These are phyloP conservation scores for Auriscalpium orientale DNA, from an alignment of 768 basidiomycete genomes.

Conservation along the genomic window DNA sequence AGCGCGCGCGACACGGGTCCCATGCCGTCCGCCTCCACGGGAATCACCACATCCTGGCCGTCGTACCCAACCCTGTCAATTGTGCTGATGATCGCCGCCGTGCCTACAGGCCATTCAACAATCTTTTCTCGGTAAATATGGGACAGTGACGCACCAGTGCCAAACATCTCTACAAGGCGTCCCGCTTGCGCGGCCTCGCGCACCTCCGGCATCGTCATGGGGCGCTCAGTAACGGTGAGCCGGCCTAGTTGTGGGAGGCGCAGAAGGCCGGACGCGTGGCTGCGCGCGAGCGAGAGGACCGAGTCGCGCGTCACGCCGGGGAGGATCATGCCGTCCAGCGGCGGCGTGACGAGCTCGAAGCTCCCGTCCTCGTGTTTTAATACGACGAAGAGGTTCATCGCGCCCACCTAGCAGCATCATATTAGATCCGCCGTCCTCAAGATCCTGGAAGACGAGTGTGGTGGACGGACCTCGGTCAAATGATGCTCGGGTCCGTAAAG, in stretches of 20 bases:
- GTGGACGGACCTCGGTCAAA: slow-evolving; percentile 38
- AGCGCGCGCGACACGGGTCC: slow-evolving; percentile 33
- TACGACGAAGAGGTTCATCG: slow-evolving; percentile 79
- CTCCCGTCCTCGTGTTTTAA: slow-evolving; percentile 49
- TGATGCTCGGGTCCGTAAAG: slow-evolving; percentile 54
- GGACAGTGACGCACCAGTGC: slow-evolving; percentile 10
- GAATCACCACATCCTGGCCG: slow-evolving; percentile 32
- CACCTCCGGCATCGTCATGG: slow-evolving; percentile 26
- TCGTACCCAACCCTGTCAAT: slow-evolving; percentile 35
- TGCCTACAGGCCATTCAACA: slow-evolving; percentile 20
- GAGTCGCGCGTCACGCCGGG: slow-evolving; percentile 37
- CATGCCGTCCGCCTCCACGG: slow-evolving; percentile 31
- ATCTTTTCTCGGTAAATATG: slow-evolving; percentile 7
- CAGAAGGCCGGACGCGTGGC: slow-evolving; percentile 25
- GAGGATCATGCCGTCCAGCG: slow-evolving; percentile 30
- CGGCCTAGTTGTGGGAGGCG: slow-evolving; percentile 18
- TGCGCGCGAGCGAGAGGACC: slow-evolving; percentile 29
- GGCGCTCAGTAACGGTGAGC: slow-evolving; percentile 22
- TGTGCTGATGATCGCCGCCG: slow-evolving; percentile 31
- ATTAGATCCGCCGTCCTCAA: slow-evolving; percentile 21
- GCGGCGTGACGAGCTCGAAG: slow-evolving; percentile 17
- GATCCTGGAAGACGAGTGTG: slow-evolving; percentile 15
- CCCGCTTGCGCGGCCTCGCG: slow-evolving; percentile 20
- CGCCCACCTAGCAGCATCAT: slow-evolving; percentile 46
- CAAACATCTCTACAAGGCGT: slow-evolving; percentile 27